Base-by-base conservation (phyloP, 495 filamentous ascomycete species). In the Penicillium tannophilum region DNA sequence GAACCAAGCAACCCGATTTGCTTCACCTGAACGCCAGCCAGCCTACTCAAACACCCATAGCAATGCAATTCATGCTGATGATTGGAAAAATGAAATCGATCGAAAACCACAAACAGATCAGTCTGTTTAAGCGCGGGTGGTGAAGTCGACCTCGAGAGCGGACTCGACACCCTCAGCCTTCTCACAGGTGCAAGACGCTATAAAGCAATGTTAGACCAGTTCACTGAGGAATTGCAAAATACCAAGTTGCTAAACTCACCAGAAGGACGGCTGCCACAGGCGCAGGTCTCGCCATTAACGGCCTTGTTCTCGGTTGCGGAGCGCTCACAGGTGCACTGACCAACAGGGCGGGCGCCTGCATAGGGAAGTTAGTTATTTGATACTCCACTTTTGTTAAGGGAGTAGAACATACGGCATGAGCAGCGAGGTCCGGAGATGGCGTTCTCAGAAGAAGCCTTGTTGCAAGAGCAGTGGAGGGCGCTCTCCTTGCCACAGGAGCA, bases 401-500 rank as follows among this genome's bases (percentile, higher is more conserved):
- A 19, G 66, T 23, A 59, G 67, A 59, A 82, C 82, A 61, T 81
- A 86, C 90, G 83, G 77, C 92, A 97, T 24, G 89, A 92, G 82
- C 92, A 97, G 53, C 91, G 80, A 24, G 91, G 79, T n/a, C 90
- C 91, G 4, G 76, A 71, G 28, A 88, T 58, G 4, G 71, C 67
- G 79, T 97, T 97, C 82, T 98, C 93, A 4, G 80, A 72, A 3
- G 80, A 61, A 8, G 92, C 85, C 71, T 89, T 91, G 70, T 85
- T 86, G 79, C 93, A 98, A 55, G 78, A 86, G 82, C 93, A 98
- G 69, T 90, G 81, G 55, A 96, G 84, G 44, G 93, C 93, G 8
- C 84, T 84, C 66, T 93, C 83, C 77, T 93, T 83, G 63, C 93
- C 93, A 69, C 93, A 98, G 16, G 91, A 93, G 84, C 93, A 97